A percentile compares a stretch with the other conserved stretches of the same genome.
Conservation (phyloP, 1,284 basidiomycete genomes). For the Cystobasidium sp. region DNA sequence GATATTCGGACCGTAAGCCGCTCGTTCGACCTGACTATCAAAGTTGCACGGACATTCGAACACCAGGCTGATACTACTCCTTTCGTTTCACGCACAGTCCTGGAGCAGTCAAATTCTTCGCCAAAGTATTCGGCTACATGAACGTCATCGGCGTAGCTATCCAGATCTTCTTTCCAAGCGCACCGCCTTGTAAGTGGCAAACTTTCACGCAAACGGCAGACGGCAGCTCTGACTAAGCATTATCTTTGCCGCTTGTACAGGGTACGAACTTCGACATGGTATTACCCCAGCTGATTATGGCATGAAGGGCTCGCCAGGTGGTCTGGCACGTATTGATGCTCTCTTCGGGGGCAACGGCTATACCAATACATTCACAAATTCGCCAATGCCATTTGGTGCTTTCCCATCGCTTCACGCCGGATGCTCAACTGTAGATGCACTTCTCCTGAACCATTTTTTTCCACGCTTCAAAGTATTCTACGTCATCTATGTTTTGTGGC, state of each 20-base stretch:
- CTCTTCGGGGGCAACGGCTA: slow-evolving; percentile 81
- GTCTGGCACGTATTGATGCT: slow-evolving; percentile 87
- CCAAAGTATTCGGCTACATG: slow-evolving; percentile 87
- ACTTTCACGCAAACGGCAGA: not conserved
- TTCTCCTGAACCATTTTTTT: slow-evolving; percentile 96
- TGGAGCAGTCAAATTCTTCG: slow-evolving; percentile 82
- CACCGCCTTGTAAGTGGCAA: slow-evolving; percentile 71
- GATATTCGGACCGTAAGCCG: slow-evolving; percentile 71
- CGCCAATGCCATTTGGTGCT: slow-evolving; percentile 94
- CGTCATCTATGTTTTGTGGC: slow-evolving; percentile 82
- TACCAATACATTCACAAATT: slow-evolving; percentile 79
- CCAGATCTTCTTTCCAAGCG: slow-evolving; percentile 89
- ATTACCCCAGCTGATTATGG: slow-evolving; percentile 90
- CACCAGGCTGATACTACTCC: not conserved
- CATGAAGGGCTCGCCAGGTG: slow-evolving; percentile 90
- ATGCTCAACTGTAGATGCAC: slow-evolving; percentile 86
- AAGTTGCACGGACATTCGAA: not conserved
- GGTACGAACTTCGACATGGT: slow-evolving; percentile 98
- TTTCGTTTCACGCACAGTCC: slow-evolving; percentile 44
- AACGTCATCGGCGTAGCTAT: slow-evolving; percentile 86
- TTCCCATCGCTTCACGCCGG: slow-evolving; percentile 94
- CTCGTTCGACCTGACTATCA: not conserved
- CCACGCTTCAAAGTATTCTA: slow-evolving; percentile 59
- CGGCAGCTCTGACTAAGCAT: not conserved
- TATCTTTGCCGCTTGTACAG: slow-evolving; percentile 57